Conservation (phyloP, 371 early-diverging fungal genomes). For the Basidiobolus meristosporus region DNA sequence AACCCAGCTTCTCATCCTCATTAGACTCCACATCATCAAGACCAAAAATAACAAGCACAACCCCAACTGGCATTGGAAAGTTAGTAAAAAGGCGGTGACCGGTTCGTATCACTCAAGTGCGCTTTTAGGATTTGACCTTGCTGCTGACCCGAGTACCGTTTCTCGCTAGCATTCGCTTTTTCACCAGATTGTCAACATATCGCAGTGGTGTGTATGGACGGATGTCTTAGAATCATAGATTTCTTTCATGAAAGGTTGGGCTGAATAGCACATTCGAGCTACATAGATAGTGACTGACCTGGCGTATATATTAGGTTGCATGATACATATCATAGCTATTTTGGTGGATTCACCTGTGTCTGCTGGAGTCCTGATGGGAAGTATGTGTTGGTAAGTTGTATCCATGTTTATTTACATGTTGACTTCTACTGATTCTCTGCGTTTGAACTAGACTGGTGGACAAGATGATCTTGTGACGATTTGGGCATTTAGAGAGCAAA, state of each 20-base stretch:
- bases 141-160: too few species aligned
- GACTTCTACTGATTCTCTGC: background rate
- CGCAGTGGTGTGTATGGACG: slow-evolving; percentile 65
- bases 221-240: slow-evolving; percentile 55
- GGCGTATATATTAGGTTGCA: too few species aligned
- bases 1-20: too few species aligned
- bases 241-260: slow-evolving; percentile 35
- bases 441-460: slow-evolving; percentile 42
- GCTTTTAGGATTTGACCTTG: too few species aligned
- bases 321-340: slow-evolving; percentile 59
- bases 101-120: slow-evolving; percentile 24
- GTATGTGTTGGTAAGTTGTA: slow-evolving; percentile 54
- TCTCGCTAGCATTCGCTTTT: slow-evolving; percentile 62
- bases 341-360: slow-evolving; percentile 69
- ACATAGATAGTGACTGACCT: too few species aligned
- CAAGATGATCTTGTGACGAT: slow-evolving; percentile 92
- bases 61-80: slow-evolving; percentile 55
- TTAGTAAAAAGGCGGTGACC: slow-evolving; percentile 39
- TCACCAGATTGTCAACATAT: slow-evolving; percentile 71
- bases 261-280: too few species aligned
- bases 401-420: background rate
- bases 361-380: slow-evolving; percentile 87
- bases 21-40: too few species aligned
- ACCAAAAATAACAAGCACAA: too few species aligned
- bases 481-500: slow-evolving; percentile 61